Evolutionary conservation across 2,329 filamentous ascomycete species (phyloP), one percentile per base, ranked within the genome.

Genomic region (Parascedosporium putredinis): DNA sequence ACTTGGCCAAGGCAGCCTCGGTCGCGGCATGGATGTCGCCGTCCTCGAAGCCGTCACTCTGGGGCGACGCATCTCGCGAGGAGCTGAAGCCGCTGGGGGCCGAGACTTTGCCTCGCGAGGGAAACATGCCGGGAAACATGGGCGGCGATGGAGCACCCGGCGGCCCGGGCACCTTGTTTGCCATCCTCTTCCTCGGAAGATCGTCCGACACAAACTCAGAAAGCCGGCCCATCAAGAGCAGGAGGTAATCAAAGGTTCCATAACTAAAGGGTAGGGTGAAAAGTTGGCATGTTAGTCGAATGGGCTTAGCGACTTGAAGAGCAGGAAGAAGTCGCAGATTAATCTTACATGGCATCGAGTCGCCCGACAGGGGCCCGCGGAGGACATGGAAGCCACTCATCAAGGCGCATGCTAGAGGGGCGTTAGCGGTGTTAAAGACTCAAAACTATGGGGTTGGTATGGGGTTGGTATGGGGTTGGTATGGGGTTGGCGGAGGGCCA

Each of bases 241-340:
- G 76, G 4, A 96, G 68, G 62, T 96, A 88, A 62, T 98, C 93
- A 56, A 87, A 88, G 1, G 88, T 88, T 34, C 89, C 93, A 59
- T 91, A 94, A 22, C 91, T 83, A n/a, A n/a, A n/a, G n/a, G n/a
- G n/a, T n/a, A n/a, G n/a, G n/a, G n/a, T n/a, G n/a, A n/a, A n/a
- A n/a, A n/a, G n/a, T n/a, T n/a, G 50, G 14, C 14, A 33, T 24
- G 8, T 47, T 33, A 25, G 14, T 8, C n/a, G 27, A 55, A 67
- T 46, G 67, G 63, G 53, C 10, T 7, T 16, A 33, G 14, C 27
- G 31, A 45, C 34, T 5, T 9, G 6, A 18, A 20, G 27, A 6
- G 20, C 12, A 46, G 34, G 24, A 12, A 24, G 3, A 24, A 12
- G n/a, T n/a, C n/a, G n/a, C n/a, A n/a, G n/a, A n/a, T n/a, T n/a